These are phyloP conservation scores for Neurospora cerealis DNA, from an alignment of 495 filamentous ascomycete genomes.

Conservation along the genomic window DNA sequence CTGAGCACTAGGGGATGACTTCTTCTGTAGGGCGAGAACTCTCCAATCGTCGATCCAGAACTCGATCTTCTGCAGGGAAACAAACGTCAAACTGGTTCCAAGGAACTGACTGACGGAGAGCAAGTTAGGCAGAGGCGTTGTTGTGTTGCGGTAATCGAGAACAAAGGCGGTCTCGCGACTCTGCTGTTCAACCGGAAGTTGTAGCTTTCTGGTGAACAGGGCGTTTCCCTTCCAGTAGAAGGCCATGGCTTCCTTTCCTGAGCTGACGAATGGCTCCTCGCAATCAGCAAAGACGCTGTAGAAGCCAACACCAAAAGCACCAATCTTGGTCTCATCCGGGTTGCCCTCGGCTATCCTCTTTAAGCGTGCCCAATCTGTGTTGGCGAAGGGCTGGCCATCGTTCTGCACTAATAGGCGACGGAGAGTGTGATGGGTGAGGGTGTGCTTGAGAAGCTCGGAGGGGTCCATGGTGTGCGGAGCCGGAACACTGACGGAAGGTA, in stretches of 20 bases:
- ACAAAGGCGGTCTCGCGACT: conserved; percentile 77
- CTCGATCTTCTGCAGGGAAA: conserved; percentile 77
- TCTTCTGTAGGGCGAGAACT: conserved; percentile 68
- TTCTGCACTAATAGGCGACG: conserved; percentile 79
- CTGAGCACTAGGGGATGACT: conserved; percentile 61
- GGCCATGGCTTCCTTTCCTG: conserved; percentile 84
- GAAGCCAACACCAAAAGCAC: conserved; percentile 96
- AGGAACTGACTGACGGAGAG: conserved; percentile 84
- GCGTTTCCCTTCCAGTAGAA: conserved; percentile 99
- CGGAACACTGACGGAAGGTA: conserved; percentile 68
- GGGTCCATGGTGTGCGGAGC: conserved; percentile 55
- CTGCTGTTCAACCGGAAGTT: conserved; percentile 51
- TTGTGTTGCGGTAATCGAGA: conserved; percentile 80
- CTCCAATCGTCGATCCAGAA: conserved; percentile 83
- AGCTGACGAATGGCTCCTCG: conserved; percentile 92
- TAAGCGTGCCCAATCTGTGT: conserved; percentile 83
- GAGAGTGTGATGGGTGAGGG: conserved; percentile 72
- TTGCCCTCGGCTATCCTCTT: conserved; percentile 98
- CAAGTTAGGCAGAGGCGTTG: conserved; percentile 74
- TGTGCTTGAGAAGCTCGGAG: conserved; percentile 68
- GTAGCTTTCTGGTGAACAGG: conserved; percentile 75
- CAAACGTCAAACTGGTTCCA: conserved; percentile 91
- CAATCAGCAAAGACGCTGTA: conserved; percentile 98
- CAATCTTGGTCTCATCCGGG: conserved; percentile 97
- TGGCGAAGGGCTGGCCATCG: conserved; percentile 72